A percentile compares a stretch with the other conserved stretches of the same genome.
Evolutionary conservation across 2,329 filamentous ascomycete genomes (phyloP).

Genomic region (Exophiala dermatitidis): DNA sequence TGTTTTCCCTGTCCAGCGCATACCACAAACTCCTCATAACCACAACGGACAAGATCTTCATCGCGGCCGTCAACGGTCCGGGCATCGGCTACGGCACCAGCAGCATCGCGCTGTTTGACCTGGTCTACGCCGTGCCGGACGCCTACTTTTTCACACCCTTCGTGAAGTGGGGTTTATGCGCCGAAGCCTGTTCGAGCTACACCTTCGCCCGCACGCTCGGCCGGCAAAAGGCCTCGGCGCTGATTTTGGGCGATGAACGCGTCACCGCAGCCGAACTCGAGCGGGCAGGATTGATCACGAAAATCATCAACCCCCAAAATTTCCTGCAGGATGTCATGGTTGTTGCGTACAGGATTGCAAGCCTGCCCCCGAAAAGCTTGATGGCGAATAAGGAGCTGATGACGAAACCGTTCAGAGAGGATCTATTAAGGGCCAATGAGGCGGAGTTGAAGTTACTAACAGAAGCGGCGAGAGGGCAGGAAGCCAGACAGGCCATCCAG

Average conservation of each 20-base stretch:
- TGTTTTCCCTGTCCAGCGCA: background rate
- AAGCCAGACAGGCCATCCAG: background rate
- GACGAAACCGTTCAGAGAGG: conserved; percentile 5
- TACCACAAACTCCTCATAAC: conserved; percentile 36
- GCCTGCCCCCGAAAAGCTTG: conserved; percentile 8
- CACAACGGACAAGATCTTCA: conserved; percentile 77
- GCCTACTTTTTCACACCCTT: conserved; percentile 87
- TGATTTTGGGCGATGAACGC: conserved; percentile 14
- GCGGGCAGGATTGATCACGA: conserved; percentile 11
- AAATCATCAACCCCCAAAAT: conserved; percentile 9
- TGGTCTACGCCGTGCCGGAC: conserved; percentile 76
- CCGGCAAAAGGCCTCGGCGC: conserved; percentile 15
- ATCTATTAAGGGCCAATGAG: conserved; percentile 14
- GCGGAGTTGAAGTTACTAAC: background rate
- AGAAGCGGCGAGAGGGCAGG: background rate
- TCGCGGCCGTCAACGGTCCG: conserved; percentile 85
- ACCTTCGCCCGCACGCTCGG: conserved; percentile 16
- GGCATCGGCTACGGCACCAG: conserved; percentile 81
- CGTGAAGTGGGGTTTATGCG: conserved; percentile 75
- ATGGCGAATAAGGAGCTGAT: conserved; percentile 13
- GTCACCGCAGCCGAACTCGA: conserved; percentile 11
- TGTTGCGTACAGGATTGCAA: conserved; percentile 10
- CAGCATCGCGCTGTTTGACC: conserved; percentile 73
- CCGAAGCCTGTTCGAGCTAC: conserved; percentile 70
- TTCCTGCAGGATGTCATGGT: conserved; percentile 11